Evolutionary conservation across 805 yeast genomes (phyloP).

Genomic region (Peterozyma toletana): DNA sequence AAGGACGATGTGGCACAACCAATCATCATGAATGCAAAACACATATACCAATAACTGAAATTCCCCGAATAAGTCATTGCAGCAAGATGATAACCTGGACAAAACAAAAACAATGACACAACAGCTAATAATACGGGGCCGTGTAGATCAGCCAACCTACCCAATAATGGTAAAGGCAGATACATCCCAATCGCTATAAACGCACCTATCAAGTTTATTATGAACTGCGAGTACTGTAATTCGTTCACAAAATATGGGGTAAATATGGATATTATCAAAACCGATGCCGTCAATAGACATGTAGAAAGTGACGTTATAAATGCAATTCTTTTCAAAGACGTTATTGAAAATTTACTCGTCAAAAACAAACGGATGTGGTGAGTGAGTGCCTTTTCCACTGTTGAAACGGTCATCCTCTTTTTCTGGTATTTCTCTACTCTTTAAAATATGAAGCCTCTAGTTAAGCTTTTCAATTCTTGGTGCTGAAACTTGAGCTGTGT

Average conservation of each 20-base stretch:
- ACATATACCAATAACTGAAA: constrained; percentile 26
- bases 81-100: constrained; percentile 61
- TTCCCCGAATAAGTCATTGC: constrained; percentile 25
- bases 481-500: no score
- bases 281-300: constrained; percentile 77
- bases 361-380: constrained; percentile 35
- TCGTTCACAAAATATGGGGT: constrained; percentile 56
- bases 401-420: constrained; percentile 17
- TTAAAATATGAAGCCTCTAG: no score
- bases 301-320: constrained; percentile 51
- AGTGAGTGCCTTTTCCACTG: constrained; percentile 33
- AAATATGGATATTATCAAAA: constrained; percentile 74
- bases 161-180: constrained; percentile 73
- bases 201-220: constrained; percentile 66
- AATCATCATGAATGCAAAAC: constrained; percentile 47
- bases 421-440: no score
- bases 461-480: no score
- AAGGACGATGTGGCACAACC: constrained; percentile 71
- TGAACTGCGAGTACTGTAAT: constrained; percentile 57
- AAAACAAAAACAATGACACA: constrained; percentile 50
- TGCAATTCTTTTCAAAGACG: constrained; percentile 38
- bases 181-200: constrained; percentile 77
- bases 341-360: constrained; percentile 31
- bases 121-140: constrained; percentile 72
- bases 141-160: constrained; percentile 77